These are phyloP conservation scores for Chytriomyces sp. DNA, from an alignment of 192 early-diverging fungal species.

Conservation along the genomic window DNA sequence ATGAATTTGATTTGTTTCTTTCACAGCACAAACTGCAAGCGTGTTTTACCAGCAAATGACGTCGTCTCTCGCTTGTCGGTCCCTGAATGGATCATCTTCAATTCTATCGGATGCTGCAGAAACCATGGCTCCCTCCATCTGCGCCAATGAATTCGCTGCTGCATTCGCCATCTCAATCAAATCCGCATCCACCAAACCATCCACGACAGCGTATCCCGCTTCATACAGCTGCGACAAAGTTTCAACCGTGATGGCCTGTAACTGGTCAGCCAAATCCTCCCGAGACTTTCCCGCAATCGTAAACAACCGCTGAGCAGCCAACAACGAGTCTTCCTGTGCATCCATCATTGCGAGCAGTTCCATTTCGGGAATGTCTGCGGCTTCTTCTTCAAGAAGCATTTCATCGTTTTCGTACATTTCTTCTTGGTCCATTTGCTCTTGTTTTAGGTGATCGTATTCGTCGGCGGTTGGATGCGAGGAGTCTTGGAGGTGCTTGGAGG, in stretches of 20 bases:
- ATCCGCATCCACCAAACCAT: constrained; percentile 19
- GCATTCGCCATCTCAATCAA: background rate
- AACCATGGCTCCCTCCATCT: constrained; percentile 3
- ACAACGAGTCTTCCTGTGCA: constrained; percentile 27
- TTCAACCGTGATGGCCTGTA: background rate
- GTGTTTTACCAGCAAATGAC: constrained; percentile 19
- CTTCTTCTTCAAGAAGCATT: constrained; percentile 25
- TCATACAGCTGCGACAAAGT: constrained; percentile 4
- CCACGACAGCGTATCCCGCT: constrained; percentile 17
- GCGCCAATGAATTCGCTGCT: background rate
- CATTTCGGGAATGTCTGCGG: constrained; percentile 30
- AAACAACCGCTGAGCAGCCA: constrained; percentile 20
- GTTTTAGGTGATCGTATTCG: constrained; percentile 21
- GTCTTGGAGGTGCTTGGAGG: background rate
- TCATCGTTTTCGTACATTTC: constrained; percentile 15
- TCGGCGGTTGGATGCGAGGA: background rate
- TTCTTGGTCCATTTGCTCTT: background rate
- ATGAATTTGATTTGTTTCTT: too few species aligned
- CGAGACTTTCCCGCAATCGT: background rate
- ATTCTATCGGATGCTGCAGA: constrained; percentile 7
- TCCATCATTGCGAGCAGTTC: constrained; percentile 32
- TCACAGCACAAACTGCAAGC: background rate
- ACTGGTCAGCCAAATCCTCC: background rate
- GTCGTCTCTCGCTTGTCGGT: constrained; percentile 20
- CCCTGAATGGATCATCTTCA: constrained; percentile 34